phyloP scores from a whole-genome alignment of 208 protist genomes.

The Phytomonas sp. region DNA sequence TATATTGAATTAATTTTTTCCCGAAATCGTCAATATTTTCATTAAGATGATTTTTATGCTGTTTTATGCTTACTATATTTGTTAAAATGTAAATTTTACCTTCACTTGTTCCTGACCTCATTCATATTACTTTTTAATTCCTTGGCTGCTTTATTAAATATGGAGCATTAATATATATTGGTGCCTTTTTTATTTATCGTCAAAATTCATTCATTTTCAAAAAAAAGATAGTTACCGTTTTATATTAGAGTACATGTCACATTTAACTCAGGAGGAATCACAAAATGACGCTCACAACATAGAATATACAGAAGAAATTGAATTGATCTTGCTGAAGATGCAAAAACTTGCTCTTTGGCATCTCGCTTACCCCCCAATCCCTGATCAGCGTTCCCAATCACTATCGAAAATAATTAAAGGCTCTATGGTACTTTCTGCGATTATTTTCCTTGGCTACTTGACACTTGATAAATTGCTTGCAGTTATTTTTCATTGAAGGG shows the following conservation, averaged over 20 bases:
- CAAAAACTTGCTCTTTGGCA: neutral
- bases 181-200: too few relatives aligned
- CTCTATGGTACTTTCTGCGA: neutral
- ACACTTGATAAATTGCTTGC: neutral
- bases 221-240: neutral
- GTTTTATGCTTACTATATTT: neutral
- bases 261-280: neutral
- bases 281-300: neutral
- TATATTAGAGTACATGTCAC: neutral
- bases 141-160: neutral
- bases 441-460: neutral
- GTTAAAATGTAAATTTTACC: neutral
- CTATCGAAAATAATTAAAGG: neutral
- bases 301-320: neutral
- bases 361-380: neutral
- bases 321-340: neutral
- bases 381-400: neutral
- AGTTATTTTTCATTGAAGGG: neutral
- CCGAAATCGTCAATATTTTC: neutral
- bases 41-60: neutral
- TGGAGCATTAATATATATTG: neutral
- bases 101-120: neutral
- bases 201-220: too few relatives aligned
- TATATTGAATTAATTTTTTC: neutral
- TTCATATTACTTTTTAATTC: neutral